Percentiles rank a stretch among this genome's conserved stretches.
These are phyloP conservation scores for Zoysia pacifica DNA, from an alignment of 176 grass and related monocot species.

Conservation along the genomic window DNA sequence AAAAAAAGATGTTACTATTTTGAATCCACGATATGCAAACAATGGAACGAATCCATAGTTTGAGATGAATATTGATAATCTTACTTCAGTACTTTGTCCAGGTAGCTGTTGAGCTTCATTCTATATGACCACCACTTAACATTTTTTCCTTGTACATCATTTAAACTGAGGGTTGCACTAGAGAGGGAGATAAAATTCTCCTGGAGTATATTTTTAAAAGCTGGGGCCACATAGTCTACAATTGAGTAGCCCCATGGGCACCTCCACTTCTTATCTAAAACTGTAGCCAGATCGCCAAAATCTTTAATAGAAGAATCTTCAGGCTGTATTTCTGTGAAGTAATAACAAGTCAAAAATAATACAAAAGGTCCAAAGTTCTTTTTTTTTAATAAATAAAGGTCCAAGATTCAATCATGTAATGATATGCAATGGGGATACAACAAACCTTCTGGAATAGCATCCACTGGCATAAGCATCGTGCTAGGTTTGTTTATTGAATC, in stretches of 20 bases:
- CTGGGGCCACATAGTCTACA: conserved; percentile 63
- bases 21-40: conserved; percentile 1
- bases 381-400: not conserved
- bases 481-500: conserved; percentile 64
- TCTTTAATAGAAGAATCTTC: conserved; percentile 48
- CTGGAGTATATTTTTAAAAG: conserved; percentile 66
- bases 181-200: conserved; percentile 72
- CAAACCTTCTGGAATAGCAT: conserved; percentile 60
- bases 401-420: conserved; percentile 10
- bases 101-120: conserved; percentile 64
- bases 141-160: conserved; percentile 46
- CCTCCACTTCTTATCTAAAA: conserved; percentile 57
- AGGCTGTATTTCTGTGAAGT: conserved; percentile 53
- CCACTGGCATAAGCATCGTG: conserved; percentile 76
- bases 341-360: conserved; percentile 26
- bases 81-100: conserved; percentile 69
- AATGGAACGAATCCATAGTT: conserved; percentile 29
- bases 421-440: conserved; percentile 6
- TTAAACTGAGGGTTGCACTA: conserved; percentile 21
- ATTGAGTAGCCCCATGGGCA: conserved; percentile 80
- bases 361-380: conserved; percentile 25
- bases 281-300: conserved; percentile 12
- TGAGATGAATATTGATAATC: conserved; percentile 33
- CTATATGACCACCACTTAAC: conserved; percentile 65
- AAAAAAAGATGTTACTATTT: conserved; percentile 20